Base-by-base conservation (phyloP, 2,329 filamentous ascomycete species). In the Alternaria angustiovoidea region DNA sequence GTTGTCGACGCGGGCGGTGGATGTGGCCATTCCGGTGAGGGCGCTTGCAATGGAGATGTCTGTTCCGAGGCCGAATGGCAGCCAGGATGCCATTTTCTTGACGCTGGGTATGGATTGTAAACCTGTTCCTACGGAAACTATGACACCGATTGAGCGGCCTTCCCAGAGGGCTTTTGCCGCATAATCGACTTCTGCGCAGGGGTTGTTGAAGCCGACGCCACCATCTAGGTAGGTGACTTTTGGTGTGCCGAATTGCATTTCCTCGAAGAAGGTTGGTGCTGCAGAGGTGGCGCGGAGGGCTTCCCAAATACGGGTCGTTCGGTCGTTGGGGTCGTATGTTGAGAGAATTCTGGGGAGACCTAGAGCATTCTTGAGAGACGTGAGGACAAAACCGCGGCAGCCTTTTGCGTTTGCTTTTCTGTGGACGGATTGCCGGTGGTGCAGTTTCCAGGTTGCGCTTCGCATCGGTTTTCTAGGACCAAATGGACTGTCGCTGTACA, bases 201-300 rank as follows among this genome's bases (percentile, higher is more conserved):
- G 85, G 43, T 86, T 86, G 60, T 83, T 82, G 70, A 82, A 81
- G 11, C 81, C 79, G 0, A 85, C 71, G 2, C 79, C 83, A 3
- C 83, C 84, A 57, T 86, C 84, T 0, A 83, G 72, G 61, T 85
- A 87, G 0, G 76, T 79, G 5, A 80, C 77, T 58, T 81, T 79
- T 0, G 82, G 82, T 4, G 78, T 77, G 5, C 78, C 75, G 54
- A 86, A 82, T n/a, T 79, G 74, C 73, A 85, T 85, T 7, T 82
- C 81, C 61, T 83, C 83, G 72, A 86, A 86, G 61, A 81, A 83
- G 1, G 75, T 78, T 3, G 84, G 83, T 4, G 82, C 81, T 5
- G 84, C 82, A 2, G 82, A 80, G 1, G 84, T 84, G 6, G 84
- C 84, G 16, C 84, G 78, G 3, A 83, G 79, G 58, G 83, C 82